Evolutionary conservation across 106 monocot species (phyloP).

Genomic region (Chionographis japonica): DNA sequence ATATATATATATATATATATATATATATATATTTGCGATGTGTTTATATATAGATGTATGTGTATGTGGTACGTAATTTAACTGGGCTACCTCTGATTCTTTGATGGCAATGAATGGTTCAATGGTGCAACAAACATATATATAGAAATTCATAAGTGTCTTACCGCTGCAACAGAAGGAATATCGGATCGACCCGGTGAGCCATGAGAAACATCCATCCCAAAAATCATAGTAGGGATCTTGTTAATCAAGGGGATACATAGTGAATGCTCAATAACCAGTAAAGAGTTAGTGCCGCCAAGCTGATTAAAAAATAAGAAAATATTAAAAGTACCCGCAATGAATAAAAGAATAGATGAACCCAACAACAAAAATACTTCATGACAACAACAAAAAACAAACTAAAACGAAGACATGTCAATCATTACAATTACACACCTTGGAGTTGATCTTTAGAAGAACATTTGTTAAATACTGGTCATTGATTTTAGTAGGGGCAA

Average conservation of each 20-base stretch:
- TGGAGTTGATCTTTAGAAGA: constrained; percentile 76
- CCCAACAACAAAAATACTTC: not conserved
- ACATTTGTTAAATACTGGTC: constrained; percentile 79
- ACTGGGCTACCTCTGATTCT: too few species aligned
- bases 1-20: too few species aligned
- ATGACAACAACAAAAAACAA: not conserved
- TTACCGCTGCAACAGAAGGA: constrained; percentile 82
- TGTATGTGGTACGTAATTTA: too few species aligned
- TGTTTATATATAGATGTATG: too few species aligned
- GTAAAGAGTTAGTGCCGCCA: constrained; percentile 57
- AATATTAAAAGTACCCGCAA: not conserved
- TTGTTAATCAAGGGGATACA: constrained; percentile 45
- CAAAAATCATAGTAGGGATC: constrained; percentile 70
- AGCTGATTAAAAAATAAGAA: constrained; percentile 30
- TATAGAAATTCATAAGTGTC: not conserved
- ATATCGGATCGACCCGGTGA: constrained; percentile 50
- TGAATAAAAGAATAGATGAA: not conserved
- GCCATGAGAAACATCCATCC: constrained; percentile 76
- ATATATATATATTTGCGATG: too few species aligned
- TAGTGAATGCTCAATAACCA: constrained; percentile 30
- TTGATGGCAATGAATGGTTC: too few species aligned
- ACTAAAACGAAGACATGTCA: not conserved
- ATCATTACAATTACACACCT: constrained; percentile 23
- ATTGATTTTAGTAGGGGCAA: constrained; percentile 55
- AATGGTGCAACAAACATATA: too few species aligned